Evolutionary conservation across 805 yeast genomes (phyloP).

Genomic region (Candida railenensis): DNA sequence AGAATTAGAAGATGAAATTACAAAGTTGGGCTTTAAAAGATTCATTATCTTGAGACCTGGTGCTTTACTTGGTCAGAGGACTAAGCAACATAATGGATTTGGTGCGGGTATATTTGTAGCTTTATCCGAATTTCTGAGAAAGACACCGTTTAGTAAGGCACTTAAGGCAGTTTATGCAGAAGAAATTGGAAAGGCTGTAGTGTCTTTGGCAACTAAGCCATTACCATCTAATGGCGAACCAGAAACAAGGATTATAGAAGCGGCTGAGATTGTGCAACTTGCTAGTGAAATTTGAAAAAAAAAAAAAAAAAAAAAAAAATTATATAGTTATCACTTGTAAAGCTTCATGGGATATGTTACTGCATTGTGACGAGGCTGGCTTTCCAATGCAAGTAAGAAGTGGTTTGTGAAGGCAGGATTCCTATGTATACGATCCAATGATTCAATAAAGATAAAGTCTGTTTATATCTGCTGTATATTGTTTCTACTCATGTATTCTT

Average conservation of each 20-base stretch:
- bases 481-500: too few species aligned
- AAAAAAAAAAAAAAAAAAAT: too few species aligned
- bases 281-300: constrained; percentile 13
- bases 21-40: constrained; percentile 60
- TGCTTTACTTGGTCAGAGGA: constrained; percentile 62
- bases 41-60: constrained; percentile 83
- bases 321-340: too few species aligned
- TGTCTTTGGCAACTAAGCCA: constrained; percentile 33
- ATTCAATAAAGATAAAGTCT: too few species aligned
- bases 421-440: too few species aligned
- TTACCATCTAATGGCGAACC: constrained; percentile 13
- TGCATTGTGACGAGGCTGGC: too few species aligned
- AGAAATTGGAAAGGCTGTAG: constrained; percentile 63
- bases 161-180: constrained; percentile 55
- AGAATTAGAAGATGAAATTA: constrained; percentile 66
- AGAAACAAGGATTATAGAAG: constrained; percentile 20
- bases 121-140: neutral
- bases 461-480: too few species aligned
- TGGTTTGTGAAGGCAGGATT: too few species aligned
- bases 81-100: constrained; percentile 11
- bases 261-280: constrained; percentile 18
- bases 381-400: too few species aligned
- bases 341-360: too few species aligned
- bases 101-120: neutral
- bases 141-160: neutral